Base-by-base conservation (phyloP, 2,329 filamentous ascomycete species). In the Colletotrichum euphorbiae region DNA sequence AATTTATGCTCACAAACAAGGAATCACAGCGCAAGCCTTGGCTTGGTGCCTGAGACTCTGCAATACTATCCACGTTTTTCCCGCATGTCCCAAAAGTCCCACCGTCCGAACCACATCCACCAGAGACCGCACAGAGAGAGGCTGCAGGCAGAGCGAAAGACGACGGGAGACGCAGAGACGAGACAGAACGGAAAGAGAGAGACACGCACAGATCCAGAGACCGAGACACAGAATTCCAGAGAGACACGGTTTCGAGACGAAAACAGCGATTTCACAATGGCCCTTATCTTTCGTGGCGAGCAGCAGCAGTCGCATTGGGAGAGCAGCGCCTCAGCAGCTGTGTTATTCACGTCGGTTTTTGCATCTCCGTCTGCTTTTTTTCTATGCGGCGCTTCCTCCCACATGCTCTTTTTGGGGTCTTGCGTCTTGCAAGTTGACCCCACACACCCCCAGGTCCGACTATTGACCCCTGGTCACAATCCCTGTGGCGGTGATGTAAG, bases 401-500 rank as follows among this genome's bases (percentile, higher is more conserved):
- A 42, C 64, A 67, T 58, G 64, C 64, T 52, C 52, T 63, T 63
- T 64, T 63, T 48, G n/a, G 51, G 60, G 51, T 52, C 28, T 46
- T 60, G 66, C 61, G 66, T 31, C 52, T 65, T 54, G 61, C 66
- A 12, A 38, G 46, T 33, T 38, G 62, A 66, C 66, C 66, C 66
- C 66, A 69, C 66, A 65, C 46, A 64, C 66, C 66, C 61, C 61
- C 62, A 66, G 61, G 61, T 50, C 66, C 43, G 54, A 59, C 28
- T 12, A 40, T 36, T 48, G 59, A 48, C 56, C 24, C 67, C 63
- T 61, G 50, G 67, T 62, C 62, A 43, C n/a, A 55, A 62, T 57
- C 67, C 62, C 67, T 62, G 67, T 62, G 56, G 56, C 43, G 46
- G 69, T 70, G 69, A 70, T 69, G 69, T 70, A 70, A 70, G 65